phyloP scores from a whole-genome alignment of 441 rosid species.

The Adansonia grandidieri region DNA sequence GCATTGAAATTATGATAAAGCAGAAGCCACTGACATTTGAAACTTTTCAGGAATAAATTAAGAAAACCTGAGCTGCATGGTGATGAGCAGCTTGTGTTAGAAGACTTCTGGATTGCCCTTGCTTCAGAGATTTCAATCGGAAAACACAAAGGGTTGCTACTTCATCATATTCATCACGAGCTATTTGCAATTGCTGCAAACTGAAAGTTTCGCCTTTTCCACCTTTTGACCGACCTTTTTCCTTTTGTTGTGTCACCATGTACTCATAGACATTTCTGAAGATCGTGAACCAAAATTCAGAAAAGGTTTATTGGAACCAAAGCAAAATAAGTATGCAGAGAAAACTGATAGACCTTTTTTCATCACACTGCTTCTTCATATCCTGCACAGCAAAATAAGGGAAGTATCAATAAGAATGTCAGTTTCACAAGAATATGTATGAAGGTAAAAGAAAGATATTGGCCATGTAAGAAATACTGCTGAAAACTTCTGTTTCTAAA shows the following conservation, averaged over 20 bases:
- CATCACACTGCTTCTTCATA: constrained; percentile 98
- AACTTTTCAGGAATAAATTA: background rate
- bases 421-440: background rate
- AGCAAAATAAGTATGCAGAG: constrained; percentile 23
- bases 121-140: constrained; percentile 89
- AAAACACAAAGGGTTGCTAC: constrained; percentile 87
- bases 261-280: constrained; percentile 78
- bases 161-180: constrained; percentile 74
- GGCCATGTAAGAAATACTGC: background rate
- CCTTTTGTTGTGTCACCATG: constrained; percentile 80
- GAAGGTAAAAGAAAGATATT: background rate
- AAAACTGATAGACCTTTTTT: constrained; percentile 68
- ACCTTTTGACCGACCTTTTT: constrained; percentile 76
- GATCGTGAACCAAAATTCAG: constrained; percentile 38
- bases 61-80: constrained; percentile 94
- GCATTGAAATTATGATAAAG: constrained; percentile 24
- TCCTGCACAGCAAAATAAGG: constrained; percentile 62
- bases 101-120: constrained; percentile 92
- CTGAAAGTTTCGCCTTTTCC: constrained; percentile 68
- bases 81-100: constrained; percentile 94
- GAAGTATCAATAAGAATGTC: constrained; percentile 20
- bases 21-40: constrained; percentile 17
- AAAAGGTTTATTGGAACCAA: constrained; percentile 26
- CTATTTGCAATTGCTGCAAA: constrained; percentile 67
- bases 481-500: constrained; percentile 10